These are phyloP conservation scores for Penicillium vulpinum DNA, from an alignment of 2,329 filamentous ascomycete genomes.

Conservation along the genomic window DNA sequence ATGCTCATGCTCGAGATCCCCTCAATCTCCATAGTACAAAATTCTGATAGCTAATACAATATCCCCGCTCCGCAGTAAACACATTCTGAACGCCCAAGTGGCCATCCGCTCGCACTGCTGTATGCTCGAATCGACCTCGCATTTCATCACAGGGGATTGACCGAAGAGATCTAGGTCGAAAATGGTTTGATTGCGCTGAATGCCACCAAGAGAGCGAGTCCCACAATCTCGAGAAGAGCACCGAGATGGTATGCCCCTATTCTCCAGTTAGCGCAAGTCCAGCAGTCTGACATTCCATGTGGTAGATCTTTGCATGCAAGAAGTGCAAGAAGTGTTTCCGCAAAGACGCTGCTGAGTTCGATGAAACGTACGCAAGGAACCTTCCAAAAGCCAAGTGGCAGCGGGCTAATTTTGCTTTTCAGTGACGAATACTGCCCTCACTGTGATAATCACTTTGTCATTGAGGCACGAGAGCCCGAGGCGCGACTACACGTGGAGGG, in stretches of 20 bases:
- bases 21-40: neutral
- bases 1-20: neutral
- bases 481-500: constrained; percentile 83
- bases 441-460: constrained; percentile 97
- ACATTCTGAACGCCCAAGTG: constrained; percentile 97
- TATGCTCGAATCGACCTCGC: constrained; percentile 46
- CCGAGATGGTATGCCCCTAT: constrained; percentile 68
- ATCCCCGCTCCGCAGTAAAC: constrained; percentile 66
- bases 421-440: constrained; percentile 98
- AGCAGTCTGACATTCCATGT: constrained; percentile 23
- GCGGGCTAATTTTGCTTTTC: constrained; percentile 1
- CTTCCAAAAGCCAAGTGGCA: neutral
- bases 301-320: constrained; percentile 80
- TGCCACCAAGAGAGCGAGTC: constrained; percentile 82
- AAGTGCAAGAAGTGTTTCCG: constrained; percentile 99
- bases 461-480: constrained; percentile 84
- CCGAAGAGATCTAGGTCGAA: constrained; percentile 61
- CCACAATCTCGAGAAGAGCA: constrained; percentile 72
- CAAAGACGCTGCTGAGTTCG: constrained; percentile 87
- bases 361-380: constrained; percentile 62
- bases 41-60: constrained; percentile 13
- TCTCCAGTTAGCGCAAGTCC: neutral
- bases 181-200: constrained; percentile 98
- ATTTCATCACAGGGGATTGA: constrained; percentile 6
- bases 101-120: constrained; percentile 94